Conservation (phyloP, 805 yeast species). For the Wickerhamiella dianesei region DNA sequence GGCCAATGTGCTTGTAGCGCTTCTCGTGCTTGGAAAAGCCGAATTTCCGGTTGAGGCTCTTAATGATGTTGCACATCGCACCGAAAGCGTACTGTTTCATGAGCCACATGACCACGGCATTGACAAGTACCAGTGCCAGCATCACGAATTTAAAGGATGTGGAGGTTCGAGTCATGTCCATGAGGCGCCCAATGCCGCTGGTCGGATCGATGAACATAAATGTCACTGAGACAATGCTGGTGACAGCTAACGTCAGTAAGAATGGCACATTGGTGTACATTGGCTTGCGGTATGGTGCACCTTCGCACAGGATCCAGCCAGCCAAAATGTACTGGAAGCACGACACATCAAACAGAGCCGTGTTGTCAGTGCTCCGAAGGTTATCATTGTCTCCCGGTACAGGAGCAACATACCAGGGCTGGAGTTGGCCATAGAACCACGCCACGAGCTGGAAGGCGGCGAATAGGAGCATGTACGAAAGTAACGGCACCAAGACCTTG, state of each 20-base stretch:
- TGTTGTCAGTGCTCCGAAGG: constrained; percentile 80
- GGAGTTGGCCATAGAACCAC: constrained; percentile 46
- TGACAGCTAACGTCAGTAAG: constrained; percentile 41
- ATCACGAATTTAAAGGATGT: constrained; percentile 32
- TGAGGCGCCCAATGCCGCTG: constrained; percentile 46
- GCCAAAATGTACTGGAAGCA: constrained; percentile 80
- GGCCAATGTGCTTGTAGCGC: constrained; percentile 25
- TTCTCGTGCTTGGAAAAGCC: constrained; percentile 22
- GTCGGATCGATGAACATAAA: constrained; percentile 41
- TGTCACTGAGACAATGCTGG: constrained; percentile 36
- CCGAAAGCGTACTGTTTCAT: constrained; percentile 36
- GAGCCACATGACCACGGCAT: constrained; percentile 35
- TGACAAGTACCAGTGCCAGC: constrained; percentile 31
- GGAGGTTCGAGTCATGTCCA: constrained; percentile 62
- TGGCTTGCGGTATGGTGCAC: constrained; percentile 86
- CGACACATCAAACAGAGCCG: constrained; percentile 64
- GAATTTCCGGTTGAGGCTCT: constrained; percentile 8
- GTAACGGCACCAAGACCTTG: constrained; percentile 67
- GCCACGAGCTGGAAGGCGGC: constrained; percentile 50
- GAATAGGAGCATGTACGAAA: constrained; percentile 60
- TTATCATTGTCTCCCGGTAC: constrained; percentile 68
- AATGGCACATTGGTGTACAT: constrained; percentile 54
- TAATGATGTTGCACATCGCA: constrained; percentile 18
- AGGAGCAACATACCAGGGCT: constrained; percentile 68
- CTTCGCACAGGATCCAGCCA: constrained; percentile 75